Conservation (phyloP, 148 eudicot species). For the Rhododendron kiyosumense region DNA sequence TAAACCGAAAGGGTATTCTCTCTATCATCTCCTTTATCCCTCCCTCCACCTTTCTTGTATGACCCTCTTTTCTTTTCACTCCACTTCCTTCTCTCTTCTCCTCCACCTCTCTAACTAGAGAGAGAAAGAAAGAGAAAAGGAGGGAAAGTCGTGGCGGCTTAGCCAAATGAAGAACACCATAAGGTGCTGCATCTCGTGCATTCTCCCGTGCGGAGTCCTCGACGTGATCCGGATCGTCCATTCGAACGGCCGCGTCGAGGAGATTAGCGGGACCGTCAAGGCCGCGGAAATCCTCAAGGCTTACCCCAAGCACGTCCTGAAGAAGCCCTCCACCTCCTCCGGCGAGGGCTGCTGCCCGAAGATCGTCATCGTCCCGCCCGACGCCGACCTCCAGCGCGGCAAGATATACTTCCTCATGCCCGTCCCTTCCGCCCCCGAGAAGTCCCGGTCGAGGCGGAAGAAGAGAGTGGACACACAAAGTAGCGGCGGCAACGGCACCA, state of each 20-base stretch:
- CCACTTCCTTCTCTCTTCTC: not conserved
- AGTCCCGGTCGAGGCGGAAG: constrained; percentile 20
- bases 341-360: constrained; percentile 30
- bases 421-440: constrained; percentile 22
- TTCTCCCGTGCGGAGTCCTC: constrained; percentile 78
- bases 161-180: constrained; percentile 47
- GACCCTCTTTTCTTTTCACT: not conserved
- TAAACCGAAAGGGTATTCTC: not conserved
- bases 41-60: not conserved
- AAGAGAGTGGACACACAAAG: constrained; percentile 2
- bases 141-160: not conserved
- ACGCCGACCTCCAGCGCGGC: constrained; percentile 72
- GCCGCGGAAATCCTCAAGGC: constrained; percentile 62
- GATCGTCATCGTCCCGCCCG: constrained; percentile 63
- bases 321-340: constrained; percentile 45
- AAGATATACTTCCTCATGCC: constrained; percentile 84
- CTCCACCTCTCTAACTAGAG: not conserved
- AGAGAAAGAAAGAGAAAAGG: not conserved
- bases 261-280: constrained; percentile 46
- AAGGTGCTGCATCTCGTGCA: constrained; percentile 88
- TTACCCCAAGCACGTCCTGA: constrained; percentile 68
- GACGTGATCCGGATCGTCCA: constrained; percentile 90
- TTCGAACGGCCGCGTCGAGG: constrained; percentile 68
- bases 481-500: no score
- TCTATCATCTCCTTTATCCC: not conserved